phyloP scores from a whole-genome alignment of 2,329 filamentous ascomycete genomes.

The Alternaria conjuncta region DNA sequence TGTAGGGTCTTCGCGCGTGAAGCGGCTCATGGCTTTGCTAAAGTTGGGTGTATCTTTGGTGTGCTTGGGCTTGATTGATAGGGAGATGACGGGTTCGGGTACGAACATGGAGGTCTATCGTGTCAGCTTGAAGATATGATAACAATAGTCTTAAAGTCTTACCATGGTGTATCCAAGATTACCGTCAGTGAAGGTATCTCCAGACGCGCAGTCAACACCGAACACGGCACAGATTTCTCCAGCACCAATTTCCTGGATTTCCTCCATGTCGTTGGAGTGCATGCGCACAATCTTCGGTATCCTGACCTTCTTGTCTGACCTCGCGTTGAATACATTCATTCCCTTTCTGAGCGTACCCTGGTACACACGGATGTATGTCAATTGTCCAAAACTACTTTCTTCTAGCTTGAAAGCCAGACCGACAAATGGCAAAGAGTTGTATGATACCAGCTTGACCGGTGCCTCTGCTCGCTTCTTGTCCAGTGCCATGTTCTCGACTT shows the following conservation, averaged over 20 bases:
- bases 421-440: conserved; percentile 92
- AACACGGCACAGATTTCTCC: conserved; percentile 99
- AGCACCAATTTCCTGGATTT: conserved; percentile 88
- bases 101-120: conserved; percentile 86
- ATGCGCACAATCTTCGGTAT: conserved; percentile 97
- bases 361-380: conserved; percentile 98
- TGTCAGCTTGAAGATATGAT: conserved; percentile 17
- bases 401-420: conserved; percentile 98
- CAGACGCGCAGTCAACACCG: conserved; percentile 95
- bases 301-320: conserved; percentile 94
- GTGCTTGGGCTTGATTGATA: conserved; percentile 96
- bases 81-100: conserved; percentile 95
- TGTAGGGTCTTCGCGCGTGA: conserved; percentile 97
- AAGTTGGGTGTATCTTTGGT: conserved; percentile 92
- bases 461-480: conserved; percentile 81
- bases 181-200: conserved; percentile 97
- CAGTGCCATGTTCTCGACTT: conserved; percentile 88
- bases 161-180: conserved; percentile 88
- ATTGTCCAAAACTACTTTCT: conserved; percentile 97
- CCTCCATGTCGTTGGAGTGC: conserved; percentile 99
- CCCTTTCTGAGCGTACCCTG: conserved; percentile 91
- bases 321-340: conserved; percentile 88
- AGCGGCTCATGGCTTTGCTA: conserved; percentile 97
- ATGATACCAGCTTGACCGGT: conserved; percentile 85
- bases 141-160: conserved; percentile 14